phyloP scores from a whole-genome alignment of 768 basidiomycete species.

The Gyrodon lividus region DNA sequence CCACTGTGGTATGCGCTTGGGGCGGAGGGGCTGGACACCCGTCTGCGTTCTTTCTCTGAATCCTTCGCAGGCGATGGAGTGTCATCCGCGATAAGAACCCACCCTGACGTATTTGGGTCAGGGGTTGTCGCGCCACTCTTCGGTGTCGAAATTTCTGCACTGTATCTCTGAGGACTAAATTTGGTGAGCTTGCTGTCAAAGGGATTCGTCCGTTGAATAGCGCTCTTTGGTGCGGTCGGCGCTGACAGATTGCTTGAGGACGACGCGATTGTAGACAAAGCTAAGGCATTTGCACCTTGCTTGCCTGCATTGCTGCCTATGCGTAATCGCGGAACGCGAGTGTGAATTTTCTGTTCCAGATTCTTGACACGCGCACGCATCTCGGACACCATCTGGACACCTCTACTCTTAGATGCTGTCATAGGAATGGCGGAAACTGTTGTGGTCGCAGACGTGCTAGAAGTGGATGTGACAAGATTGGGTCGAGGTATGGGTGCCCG shows the following conservation, averaged over 20 bases:
- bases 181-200: slow-evolving; percentile 23
- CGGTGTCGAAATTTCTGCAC: slow-evolving; percentile 43
- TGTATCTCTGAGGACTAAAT: slow-evolving; percentile 39
- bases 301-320: slow-evolving; percentile 75
- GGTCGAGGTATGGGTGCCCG: slow-evolving; percentile 45
- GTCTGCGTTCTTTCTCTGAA: slow-evolving; percentile 53
- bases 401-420: slow-evolving; percentile 67
- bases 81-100: slow-evolving; percentile 90
- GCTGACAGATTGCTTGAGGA: slow-evolving; percentile 39
- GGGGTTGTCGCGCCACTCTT: slow-evolving; percentile 41
- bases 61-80: slow-evolving; percentile 68
- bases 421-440: slow-evolving; percentile 31
- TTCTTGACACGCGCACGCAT: slow-evolving; percentile 84
- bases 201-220: slow-evolving; percentile 14
- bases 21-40: slow-evolving; percentile 61
- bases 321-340: slow-evolving; percentile 78
- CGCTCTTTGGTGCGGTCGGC: slow-evolving; percentile 26
- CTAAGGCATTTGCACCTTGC: slow-evolving; percentile 39
- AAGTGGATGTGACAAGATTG: slow-evolving; percentile 38
- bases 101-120: slow-evolving; percentile 67
- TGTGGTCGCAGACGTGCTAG: slow-evolving; percentile 31
- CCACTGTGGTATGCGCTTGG: slow-evolving; percentile 52
- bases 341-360: slow-evolving; percentile 84
- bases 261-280: slow-evolving; percentile 33
- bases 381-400: slow-evolving; percentile 90